These are phyloP conservation scores for Piper longum DNA, from an alignment of 164 flowering plant species.

Conservation along the genomic window DNA sequence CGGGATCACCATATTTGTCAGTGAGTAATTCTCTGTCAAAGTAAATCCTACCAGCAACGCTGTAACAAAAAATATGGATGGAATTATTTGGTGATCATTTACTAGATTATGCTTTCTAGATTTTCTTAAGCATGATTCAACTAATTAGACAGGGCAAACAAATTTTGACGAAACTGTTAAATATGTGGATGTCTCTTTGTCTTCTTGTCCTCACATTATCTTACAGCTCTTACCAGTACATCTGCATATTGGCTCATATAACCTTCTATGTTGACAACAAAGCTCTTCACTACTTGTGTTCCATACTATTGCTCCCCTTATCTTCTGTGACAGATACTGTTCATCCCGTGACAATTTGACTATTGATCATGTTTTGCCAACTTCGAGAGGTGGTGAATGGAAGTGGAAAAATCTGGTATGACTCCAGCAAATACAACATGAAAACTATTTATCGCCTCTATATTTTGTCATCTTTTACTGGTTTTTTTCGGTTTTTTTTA, in stretches of 20 bases:
- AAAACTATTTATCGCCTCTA: no score
- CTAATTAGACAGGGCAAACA: no score
- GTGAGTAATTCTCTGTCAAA: slow-evolving; percentile 31
- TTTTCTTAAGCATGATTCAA: no score
- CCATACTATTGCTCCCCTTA: background rate
- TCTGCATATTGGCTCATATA: background rate
- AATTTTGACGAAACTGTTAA: no score
- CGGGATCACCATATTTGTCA: slow-evolving; percentile 66
- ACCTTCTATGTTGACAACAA: background rate
- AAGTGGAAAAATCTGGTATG: slow-evolving; percentile 90
- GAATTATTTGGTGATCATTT: background rate
- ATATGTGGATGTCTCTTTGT: no score
- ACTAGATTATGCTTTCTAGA: no score
- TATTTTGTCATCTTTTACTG: background rate
- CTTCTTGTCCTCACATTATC: no score
- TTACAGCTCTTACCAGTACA: background rate
- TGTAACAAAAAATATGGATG: background rate
- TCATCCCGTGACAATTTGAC: slow-evolving; percentile 66
- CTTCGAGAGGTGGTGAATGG: slow-evolving; percentile 81
- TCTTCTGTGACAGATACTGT: slow-evolving; percentile 51
- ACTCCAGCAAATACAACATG: background rate
- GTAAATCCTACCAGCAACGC: background rate
- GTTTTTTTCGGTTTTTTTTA: background rate
- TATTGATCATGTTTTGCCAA: slow-evolving; percentile 76
- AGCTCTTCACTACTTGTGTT: background rate